phyloP scores from a whole-genome alignment of 2,329 filamentous ascomycete genomes.

The Xylariaceae sp. region DNA sequence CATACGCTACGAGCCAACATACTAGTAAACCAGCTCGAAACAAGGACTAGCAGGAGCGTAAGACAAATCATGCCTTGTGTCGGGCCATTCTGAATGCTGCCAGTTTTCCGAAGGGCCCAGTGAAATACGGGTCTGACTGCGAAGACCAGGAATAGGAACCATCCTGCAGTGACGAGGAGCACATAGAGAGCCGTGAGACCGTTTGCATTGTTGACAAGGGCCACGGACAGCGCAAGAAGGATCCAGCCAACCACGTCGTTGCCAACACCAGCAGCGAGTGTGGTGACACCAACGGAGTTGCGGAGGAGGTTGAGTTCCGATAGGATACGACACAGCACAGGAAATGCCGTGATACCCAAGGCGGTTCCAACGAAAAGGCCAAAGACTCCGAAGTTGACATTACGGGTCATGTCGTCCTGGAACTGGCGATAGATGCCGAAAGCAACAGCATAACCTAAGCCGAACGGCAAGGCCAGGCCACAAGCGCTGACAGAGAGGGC shows the following conservation, averaged over 20 bases:
- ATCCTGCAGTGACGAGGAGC: slow-evolving; percentile 69
- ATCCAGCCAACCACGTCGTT: slow-evolving; percentile 94
- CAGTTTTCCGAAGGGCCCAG: slow-evolving; percentile 66
- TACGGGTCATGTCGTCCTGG: slow-evolving; percentile 30
- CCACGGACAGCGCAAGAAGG: slow-evolving; percentile 84
- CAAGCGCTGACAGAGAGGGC: slow-evolving; percentile 62
- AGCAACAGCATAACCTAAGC: slow-evolving; percentile 63
- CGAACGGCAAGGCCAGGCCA: slow-evolving; percentile 69
- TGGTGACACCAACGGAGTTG: slow-evolving; percentile 83
- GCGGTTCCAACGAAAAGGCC: slow-evolving; percentile 83
- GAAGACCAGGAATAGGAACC: slow-evolving; percentile 68
- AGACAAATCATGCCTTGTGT: slow-evolving; percentile 78
- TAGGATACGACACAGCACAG: slow-evolving; percentile 87
- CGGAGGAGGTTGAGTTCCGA: slow-evolving; percentile 82
- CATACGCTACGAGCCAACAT: slow-evolving; percentile 12
- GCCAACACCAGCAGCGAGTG: slow-evolving; percentile 82
- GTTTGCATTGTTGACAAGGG: slow-evolving; percentile 79
- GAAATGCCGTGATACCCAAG: slow-evolving; percentile 86
- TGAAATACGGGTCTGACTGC: slow-evolving; percentile 68
- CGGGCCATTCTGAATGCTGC: slow-evolving; percentile 80
- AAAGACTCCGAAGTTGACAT: slow-evolving; percentile 40
- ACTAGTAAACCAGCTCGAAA: slow-evolving; percentile 54
- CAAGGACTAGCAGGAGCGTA: slow-evolving; percentile 74
- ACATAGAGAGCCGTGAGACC: slow-evolving; percentile 83
- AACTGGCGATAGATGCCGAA: slow-evolving; percentile 68